Evolutionary conservation across 2,329 filamentous ascomycete genomes (phyloP).

Genomic region (Monosporascus sp.): DNA sequence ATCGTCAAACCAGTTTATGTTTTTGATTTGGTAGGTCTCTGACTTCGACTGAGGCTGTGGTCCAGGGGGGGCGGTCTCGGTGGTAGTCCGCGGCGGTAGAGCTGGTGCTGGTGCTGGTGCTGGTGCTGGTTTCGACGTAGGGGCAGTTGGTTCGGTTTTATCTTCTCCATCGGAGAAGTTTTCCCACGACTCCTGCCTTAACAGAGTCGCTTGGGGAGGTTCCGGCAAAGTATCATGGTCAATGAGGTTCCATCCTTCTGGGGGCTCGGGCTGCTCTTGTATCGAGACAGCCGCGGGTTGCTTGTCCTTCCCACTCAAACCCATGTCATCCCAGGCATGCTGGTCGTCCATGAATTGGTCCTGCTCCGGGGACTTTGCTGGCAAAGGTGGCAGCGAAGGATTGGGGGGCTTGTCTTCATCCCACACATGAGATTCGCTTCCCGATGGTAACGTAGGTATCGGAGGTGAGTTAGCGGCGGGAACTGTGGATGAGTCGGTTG

Average conservation of each 20-base stretch:
- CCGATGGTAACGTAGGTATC: conserved; percentile 32
- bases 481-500: conserved; percentile 25
- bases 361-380: conserved; percentile 18
- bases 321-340: conserved; percentile 47
- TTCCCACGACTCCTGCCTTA: conserved; percentile 34
- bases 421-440: conserved; percentile 36
- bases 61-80: conserved; percentile 18
- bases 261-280: conserved; percentile 14
- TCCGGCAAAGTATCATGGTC: conserved; percentile 33
- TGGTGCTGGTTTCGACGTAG: neutral
- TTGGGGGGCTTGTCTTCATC: conserved; percentile 30
- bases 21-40: conserved; percentile 91
- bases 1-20: conserved; percentile 76
- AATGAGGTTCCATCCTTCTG: conserved; percentile 48
- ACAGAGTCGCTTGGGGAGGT: conserved; percentile 25
- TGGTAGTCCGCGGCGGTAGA: conserved; percentile 32
- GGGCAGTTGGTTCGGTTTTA: conserved; percentile 13
- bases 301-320: conserved; percentile 37
- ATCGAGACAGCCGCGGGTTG: conserved; percentile 21
- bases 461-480: conserved; percentile 26
- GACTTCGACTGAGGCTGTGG: conserved; percentile 40
- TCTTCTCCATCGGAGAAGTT: conserved; percentile 27
- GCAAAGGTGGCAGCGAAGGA: conserved; percentile 15
- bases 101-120: conserved; percentile 13
- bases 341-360: conserved; percentile 36